These are phyloP conservation scores for Poa pratensis DNA, from an alignment of 176 grass and related monocot species.

Conservation along the genomic window DNA sequence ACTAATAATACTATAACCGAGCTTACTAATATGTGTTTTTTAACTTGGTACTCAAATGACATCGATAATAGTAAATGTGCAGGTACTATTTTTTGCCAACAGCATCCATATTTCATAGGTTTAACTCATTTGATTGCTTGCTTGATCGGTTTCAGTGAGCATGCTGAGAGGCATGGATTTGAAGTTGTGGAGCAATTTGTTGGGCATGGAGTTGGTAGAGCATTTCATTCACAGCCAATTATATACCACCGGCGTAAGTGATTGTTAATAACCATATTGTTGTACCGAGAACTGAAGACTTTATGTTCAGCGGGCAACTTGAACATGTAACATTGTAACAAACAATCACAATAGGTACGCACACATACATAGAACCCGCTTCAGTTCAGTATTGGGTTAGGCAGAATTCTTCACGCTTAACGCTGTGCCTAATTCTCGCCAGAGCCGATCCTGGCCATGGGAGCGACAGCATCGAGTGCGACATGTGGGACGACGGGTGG, in stretches of 20 bases:
- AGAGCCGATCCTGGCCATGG: slow-evolving; percentile 83
- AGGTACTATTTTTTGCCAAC: no score
- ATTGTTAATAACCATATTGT: background rate
- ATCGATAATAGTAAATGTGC: no score
- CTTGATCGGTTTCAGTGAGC: slow-evolving; percentile 60
- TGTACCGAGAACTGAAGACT: no score
- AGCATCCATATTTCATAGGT: background rate
- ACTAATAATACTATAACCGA: no score
- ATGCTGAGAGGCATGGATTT: slow-evolving; percentile 77
- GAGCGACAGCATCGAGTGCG: slow-evolving; percentile 60
- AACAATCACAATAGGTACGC: slow-evolving; percentile 87
- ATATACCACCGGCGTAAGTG: slow-evolving; percentile 88
- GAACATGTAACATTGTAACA: no score
- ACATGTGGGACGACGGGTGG: slow-evolving; percentile 89
- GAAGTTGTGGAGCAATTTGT: slow-evolving; percentile 84
- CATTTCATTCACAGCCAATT: slow-evolving; percentile 90
- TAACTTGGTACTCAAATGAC: no score
- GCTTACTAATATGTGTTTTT: no score
- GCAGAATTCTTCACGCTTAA: no score
- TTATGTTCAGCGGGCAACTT: no score
- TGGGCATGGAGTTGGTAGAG: slow-evolving; percentile 82
- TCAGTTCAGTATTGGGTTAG: no score
- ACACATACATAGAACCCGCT: no score
- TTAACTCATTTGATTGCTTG: background rate
- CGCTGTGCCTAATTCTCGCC: background rate